Percentiles rank a stretch among this genome's conserved stretches.
phyloP scores from a whole-genome alignment of 306 rosid genomes.

The Mimosa pudica region DNA sequence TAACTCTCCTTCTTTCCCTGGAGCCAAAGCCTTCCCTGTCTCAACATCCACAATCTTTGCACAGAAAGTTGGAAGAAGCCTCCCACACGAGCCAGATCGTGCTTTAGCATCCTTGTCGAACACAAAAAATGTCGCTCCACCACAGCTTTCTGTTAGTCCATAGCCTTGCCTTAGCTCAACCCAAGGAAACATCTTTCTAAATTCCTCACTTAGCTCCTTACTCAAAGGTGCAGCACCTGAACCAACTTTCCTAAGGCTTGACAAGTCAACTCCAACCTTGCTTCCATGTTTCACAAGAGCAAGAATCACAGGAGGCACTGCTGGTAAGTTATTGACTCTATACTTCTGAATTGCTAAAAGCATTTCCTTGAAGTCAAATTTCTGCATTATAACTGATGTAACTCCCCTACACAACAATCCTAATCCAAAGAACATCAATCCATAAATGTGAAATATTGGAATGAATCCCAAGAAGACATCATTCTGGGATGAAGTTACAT shows the following conservation, averaged over 20 bases:
- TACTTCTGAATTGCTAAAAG: conserved; percentile 58
- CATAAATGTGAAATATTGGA: conserved; percentile 89
- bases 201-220: conserved; percentile 59
- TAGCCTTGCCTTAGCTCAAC: conserved; percentile 80
- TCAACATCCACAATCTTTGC: conserved; percentile 70
- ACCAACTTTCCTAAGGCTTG: conserved; percentile 63
- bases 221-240: conserved; percentile 93
- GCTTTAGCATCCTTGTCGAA: conserved; percentile 53
- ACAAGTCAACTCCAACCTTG: conserved; percentile 47
- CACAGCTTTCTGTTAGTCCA: conserved; percentile 82
- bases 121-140: conserved; percentile 50
- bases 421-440: conserved; percentile 69
- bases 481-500: conserved; percentile 42
- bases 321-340: conserved; percentile 65
- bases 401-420: conserved; percentile 63
- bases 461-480: conserved; percentile 81
- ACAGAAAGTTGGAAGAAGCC: conserved; percentile 58
- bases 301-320: conserved; percentile 87
- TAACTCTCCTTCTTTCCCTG: conserved; percentile 72
- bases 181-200: conserved; percentile 80
- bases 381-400: conserved; percentile 68
- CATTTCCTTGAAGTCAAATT: conserved; percentile 60
- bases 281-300: conserved; percentile 62
- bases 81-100: conserved; percentile 60
- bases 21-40: conserved; percentile 62